phyloP scores from a whole-genome alignment of 352 stramenopile genomes.

The Albugo candida region DNA sequence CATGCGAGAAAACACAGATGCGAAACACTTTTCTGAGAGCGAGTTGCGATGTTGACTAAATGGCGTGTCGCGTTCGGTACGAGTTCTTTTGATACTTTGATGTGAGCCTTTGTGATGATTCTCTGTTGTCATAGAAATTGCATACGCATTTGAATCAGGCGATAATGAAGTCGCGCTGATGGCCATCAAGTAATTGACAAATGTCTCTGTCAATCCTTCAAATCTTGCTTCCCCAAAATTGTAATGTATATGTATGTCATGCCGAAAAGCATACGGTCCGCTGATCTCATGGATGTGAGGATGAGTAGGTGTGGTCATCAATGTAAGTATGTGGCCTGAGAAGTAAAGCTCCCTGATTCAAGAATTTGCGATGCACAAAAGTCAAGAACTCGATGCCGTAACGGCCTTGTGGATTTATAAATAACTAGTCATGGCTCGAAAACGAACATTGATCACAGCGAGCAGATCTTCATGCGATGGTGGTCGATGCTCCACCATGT shows the following conservation, averaged over 20 bases:
- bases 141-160: neutral
- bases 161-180: constrained; percentile 5
- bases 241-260: constrained; percentile 76
- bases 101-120: neutral
- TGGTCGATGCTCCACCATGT: too few species aligned
- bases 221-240: constrained; percentile 74
- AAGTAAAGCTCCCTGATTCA: too few species aligned
- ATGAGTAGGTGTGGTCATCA: constrained; percentile 3
- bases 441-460: too few species aligned
- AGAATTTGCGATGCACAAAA: too few species aligned
- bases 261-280: constrained; percentile 47
- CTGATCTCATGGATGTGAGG: constrained; percentile 32
- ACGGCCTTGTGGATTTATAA: too few species aligned
- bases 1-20: neutral
- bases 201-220: constrained; percentile 68
- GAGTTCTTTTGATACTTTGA: constrained; percentile 5
- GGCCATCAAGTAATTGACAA: constrained; percentile 37
- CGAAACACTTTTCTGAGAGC: neutral
- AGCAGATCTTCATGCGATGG: too few species aligned
- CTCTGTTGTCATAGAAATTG: too few species aligned
- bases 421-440: too few species aligned
- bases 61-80: constrained; percentile 3
- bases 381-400: too few species aligned
- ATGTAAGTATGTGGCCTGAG: too few species aligned
- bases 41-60: neutral